phyloP scores from a whole-genome alignment of 495 filamentous ascomycete species.

The Penicillium goetzii region DNA sequence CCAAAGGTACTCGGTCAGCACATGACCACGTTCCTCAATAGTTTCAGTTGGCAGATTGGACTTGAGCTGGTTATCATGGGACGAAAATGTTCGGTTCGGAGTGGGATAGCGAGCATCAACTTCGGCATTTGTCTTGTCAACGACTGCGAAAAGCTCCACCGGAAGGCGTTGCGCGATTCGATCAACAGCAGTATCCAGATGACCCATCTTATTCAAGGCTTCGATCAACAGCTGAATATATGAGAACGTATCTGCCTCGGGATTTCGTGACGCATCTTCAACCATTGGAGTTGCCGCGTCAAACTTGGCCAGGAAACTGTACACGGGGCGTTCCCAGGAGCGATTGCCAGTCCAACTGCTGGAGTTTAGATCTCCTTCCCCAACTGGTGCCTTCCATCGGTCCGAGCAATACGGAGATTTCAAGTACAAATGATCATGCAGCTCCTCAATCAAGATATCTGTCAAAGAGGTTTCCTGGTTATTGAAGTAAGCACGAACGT shows the following conservation, averaged over 20 bases:
- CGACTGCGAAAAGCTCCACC: conserved; percentile 89
- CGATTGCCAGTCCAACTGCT: conserved; percentile 34
- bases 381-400: conserved; percentile 73
- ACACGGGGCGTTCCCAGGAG: conserved; percentile 66
- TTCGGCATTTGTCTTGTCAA: conserved; percentile 92
- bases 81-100: conserved; percentile 59
- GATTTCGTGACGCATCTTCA: conserved; percentile 88
- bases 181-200: conserved; percentile 82
- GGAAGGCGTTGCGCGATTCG: conserved; percentile 90
- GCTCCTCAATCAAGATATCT: conserved; percentile 93
- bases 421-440: conserved; percentile 96
- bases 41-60: conserved; percentile 64
- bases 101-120: conserved; percentile 88
- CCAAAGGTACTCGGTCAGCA: conserved; percentile 87
- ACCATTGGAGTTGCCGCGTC: conserved; percentile 72
- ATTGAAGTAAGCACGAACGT: conserved; percentile 82
- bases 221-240: conserved; percentile 91
- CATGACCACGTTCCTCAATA: conserved; percentile 72
- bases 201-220: conserved; percentile 82
- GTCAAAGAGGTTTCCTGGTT: conserved; percentile 92
- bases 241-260: conserved; percentile 90
- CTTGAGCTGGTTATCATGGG: conserved; percentile 43
- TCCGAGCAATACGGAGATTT: conserved; percentile 96
- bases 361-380: conserved; percentile 58
- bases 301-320: conserved; percentile 76